phyloP scores from a whole-genome alignment of 805 yeast genomes.

The Suhomyces xylopsoci region DNA sequence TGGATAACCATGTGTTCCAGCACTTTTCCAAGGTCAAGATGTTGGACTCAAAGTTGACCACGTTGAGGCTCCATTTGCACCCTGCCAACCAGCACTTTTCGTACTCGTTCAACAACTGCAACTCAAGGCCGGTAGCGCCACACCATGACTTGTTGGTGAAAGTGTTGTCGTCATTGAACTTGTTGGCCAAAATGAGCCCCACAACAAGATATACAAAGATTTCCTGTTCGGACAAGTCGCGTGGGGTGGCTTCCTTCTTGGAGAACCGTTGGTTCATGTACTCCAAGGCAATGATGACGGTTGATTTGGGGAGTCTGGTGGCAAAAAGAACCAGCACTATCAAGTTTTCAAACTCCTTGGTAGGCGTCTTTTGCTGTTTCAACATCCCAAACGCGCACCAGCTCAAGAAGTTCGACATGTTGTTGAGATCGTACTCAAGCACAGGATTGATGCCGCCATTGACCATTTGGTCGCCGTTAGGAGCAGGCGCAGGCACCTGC shows the following conservation, averaged over 20 bases:
- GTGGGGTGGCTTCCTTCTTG: constrained; percentile 12
- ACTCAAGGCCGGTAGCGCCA: constrained; percentile 83
- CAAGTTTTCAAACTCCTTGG: constrained; percentile 53
- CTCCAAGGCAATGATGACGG: constrained; percentile 76
- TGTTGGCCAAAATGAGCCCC: constrained; percentile 81
- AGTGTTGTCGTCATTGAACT: constrained; percentile 94
- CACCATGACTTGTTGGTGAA: constrained; percentile 95
- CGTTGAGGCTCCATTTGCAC: constrained; percentile 57
- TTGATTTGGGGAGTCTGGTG: constrained; percentile 81
- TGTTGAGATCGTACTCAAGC: constrained; percentile 73
- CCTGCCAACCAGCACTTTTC: constrained; percentile 70
- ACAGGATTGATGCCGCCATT: constrained; percentile 76
- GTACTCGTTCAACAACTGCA: constrained; percentile 55
- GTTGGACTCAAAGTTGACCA: constrained; percentile 36
- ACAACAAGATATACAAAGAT: constrained; percentile 58
- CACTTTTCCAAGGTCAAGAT: constrained; percentile 42
- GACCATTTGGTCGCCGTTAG: constrained; percentile 12
- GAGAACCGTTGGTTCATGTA: constrained; percentile 64
- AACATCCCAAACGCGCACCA: constrained; percentile 70
- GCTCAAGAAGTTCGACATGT: constrained; percentile 78
- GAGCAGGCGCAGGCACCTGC: constrained; percentile 6
- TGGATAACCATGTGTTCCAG: constrained; percentile 44
- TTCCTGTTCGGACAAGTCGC: constrained; percentile 27
- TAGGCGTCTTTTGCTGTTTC: constrained; percentile 46
- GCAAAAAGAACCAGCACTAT: constrained; percentile 73